phyloP scores from a whole-genome alignment of 345 rosid genomes.

The Salix exigua region DNA sequence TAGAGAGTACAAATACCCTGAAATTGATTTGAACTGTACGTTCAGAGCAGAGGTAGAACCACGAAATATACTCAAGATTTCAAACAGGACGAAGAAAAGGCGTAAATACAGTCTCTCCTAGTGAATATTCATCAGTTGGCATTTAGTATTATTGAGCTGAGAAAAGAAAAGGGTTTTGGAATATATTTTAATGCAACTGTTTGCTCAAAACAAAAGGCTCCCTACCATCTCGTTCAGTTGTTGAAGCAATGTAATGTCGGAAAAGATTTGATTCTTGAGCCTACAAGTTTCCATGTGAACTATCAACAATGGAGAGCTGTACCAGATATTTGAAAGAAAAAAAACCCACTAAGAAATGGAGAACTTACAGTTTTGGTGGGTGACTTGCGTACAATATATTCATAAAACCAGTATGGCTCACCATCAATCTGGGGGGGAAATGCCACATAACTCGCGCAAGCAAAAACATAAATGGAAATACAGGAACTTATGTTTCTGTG shows the following conservation, averaged over 20 bases:
- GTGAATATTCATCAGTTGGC: background rate
- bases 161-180: background rate
- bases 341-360: slow-evolving; percentile 2
- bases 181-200: background rate
- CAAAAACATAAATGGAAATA: background rate
- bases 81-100: background rate
- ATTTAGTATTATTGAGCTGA: background rate
- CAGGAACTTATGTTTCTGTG: background rate
- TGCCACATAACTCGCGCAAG: background rate
- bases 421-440: slow-evolving; percentile 60
- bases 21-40: slow-evolving; percentile 9
- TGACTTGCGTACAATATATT: slow-evolving; percentile 87
- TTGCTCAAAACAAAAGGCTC: slow-evolving; percentile 7
- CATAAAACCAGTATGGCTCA: slow-evolving; percentile 80
- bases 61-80: background rate
- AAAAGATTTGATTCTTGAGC: slow-evolving; percentile 73
- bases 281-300: slow-evolving; percentile 34
- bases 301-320: slow-evolving; percentile 7
- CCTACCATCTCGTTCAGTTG: slow-evolving; percentile 89
- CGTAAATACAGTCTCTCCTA: background rate
- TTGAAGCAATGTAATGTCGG: slow-evolving; percentile 75
- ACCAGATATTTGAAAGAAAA: background rate
- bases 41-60: background rate
- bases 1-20: slow-evolving; percentile 84
- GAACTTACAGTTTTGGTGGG: slow-evolving; percentile 62